Conservation (phyloP, 495 filamentous ascomycete genomes). For the Penicillium arizonense region DNA sequence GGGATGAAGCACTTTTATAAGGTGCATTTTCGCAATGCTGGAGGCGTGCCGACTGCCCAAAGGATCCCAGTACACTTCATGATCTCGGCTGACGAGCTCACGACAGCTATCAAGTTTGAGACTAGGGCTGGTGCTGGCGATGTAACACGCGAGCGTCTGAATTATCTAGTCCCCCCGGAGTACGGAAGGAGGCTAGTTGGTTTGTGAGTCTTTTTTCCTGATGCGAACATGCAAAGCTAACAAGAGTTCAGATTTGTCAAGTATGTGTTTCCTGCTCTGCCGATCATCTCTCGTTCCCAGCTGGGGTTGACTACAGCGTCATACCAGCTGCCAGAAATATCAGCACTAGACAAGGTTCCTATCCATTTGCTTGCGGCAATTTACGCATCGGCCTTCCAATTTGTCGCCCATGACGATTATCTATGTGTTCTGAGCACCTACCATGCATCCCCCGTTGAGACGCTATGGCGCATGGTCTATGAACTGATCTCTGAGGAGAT, state of each 20-base stretch:
- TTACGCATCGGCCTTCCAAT: conserved; percentile 36
- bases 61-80: conserved; percentile 38
- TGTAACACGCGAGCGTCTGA: conserved; percentile 24
- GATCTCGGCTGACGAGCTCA: conserved; percentile 28
- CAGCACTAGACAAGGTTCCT: conserved; percentile 21
- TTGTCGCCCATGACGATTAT: conserved; percentile 31
- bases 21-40: conserved; percentile 37
- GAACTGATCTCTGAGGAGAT: conserved; percentile 34
- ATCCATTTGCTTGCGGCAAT: conserved; percentile 34
- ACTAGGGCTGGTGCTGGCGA: conserved; percentile 19
- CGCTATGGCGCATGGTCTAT: conserved; percentile 33
- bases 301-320: conserved; percentile 18
- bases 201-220: conserved; percentile 16
- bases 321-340: conserved; percentile 17
- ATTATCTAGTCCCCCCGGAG: conserved; percentile 24
- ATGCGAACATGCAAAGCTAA: neutral
- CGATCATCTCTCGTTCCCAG: conserved; percentile 31
- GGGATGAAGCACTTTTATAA: conserved; percentile 35
- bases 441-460: conserved; percentile 22
- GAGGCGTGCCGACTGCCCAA: conserved; percentile 32
- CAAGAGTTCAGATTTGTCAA: conserved; percentile 25
- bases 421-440: conserved; percentile 32
- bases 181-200: conserved; percentile 29
- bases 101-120: conserved; percentile 20
- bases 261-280: conserved; percentile 31